A percentile compares a stretch with the other conserved stretches of the same genome.
Evolutionary conservation across 164 flowering plant species (phyloP).

Genomic region (Liquidambar formosana): DNA sequence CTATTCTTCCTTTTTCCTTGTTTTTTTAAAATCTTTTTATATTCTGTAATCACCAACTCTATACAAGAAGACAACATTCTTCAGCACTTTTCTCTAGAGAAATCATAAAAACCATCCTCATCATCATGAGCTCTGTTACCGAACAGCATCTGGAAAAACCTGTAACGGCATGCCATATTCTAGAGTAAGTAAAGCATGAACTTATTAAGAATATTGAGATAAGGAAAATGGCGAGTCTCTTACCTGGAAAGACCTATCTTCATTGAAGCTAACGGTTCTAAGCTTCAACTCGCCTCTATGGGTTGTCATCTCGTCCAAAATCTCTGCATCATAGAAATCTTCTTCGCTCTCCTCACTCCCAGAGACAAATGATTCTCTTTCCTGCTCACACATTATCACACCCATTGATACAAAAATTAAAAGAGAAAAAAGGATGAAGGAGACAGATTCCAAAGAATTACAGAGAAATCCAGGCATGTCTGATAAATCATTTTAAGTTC

Average conservation of each 20-base stretch:
- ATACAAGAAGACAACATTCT: not conserved
- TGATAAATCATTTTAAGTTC: too few relatives aligned
- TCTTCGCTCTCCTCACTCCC: constrained; percentile 20
- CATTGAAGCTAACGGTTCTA: constrained; percentile 51
- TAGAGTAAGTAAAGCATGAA: too few relatives aligned
- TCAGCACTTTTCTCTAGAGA: not conserved
- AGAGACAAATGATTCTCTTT: constrained; percentile 21
- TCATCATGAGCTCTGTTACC: not conserved
- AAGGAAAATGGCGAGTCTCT: not conserved
- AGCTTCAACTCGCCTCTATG: constrained; percentile 71
- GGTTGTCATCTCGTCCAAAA: constrained; percentile 77
- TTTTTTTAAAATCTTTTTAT: not conserved
- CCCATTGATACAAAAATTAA: not conserved
- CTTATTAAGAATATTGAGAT: too few relatives aligned
- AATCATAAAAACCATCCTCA: not conserved
- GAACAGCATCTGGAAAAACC: constrained; percentile 16
- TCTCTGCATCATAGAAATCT: constrained; percentile 61
- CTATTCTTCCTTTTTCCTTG: not conserved
- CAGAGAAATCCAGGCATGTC: too few relatives aligned
- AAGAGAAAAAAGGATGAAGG: too few relatives aligned
- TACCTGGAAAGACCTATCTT: constrained; percentile 27
- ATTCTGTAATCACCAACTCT: not conserved
- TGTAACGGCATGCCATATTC: constrained; percentile 10
- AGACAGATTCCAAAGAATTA: too few relatives aligned
- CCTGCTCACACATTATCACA: constrained; percentile 29